phyloP scores from a whole-genome alignment of 345 rosid genomes.

The Aquilaria malaccensis region DNA sequence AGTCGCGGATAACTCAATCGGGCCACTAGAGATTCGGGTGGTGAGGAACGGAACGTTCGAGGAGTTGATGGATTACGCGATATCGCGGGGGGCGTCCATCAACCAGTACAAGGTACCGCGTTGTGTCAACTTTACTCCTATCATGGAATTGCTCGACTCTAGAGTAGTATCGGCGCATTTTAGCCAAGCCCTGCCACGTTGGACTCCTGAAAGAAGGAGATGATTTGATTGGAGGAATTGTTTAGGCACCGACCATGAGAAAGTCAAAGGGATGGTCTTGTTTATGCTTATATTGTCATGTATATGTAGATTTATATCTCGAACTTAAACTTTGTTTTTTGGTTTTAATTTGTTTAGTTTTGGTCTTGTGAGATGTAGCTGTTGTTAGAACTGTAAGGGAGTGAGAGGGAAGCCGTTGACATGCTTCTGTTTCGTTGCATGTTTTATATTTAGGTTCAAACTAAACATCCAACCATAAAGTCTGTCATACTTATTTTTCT shows the following conservation, averaged over 20 bases:
- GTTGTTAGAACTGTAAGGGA: conserved; percentile 4
- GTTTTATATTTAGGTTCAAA: conserved; percentile 23
- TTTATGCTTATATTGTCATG: not conserved
- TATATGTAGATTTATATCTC: conserved; percentile 14
- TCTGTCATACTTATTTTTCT: too few relatives aligned
- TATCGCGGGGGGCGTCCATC: conserved; percentile 91
- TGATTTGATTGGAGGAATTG: conserved; percentile 4
- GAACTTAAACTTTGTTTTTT: not conserved
- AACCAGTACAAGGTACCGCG: conserved; percentile 96
- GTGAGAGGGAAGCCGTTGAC: conserved; percentile 20
- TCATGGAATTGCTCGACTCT: conserved; percentile 80
- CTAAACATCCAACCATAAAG: not conserved
- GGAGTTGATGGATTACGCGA: conserved; percentile 93
- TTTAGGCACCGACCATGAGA: conserved; percentile 17
- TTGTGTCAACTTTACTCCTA: conserved; percentile 85
- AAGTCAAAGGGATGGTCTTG: conserved; percentile 16
- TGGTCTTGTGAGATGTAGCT: conserved; percentile 1
- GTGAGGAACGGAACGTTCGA: conserved; percentile 90
- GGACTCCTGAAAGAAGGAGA: conserved; percentile 67
- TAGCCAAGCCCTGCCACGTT: conserved; percentile 66
- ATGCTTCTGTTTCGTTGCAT: conserved; percentile 16
- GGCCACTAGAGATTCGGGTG: conserved; percentile 76
- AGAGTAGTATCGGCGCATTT: conserved; percentile 65
- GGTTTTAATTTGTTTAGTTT: not conserved
- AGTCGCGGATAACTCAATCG: conserved; percentile 75